phyloP scores from a whole-genome alignment of 495 filamentous ascomycete species.

The Aspergillus baeticus region DNA sequence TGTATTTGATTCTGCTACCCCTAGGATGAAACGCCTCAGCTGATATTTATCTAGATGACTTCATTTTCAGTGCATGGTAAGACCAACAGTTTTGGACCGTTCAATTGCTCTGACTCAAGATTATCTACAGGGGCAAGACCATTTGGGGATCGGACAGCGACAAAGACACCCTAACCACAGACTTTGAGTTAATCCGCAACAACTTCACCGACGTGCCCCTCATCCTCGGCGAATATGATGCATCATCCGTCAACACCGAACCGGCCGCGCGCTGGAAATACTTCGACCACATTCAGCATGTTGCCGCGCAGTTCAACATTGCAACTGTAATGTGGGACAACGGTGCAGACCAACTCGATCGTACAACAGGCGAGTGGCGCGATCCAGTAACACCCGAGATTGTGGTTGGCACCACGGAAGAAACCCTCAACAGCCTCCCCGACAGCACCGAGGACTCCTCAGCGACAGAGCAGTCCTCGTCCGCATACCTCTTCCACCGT shows the following conservation, averaged over 20 bases:
- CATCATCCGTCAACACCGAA: slow-evolving; percentile 48
- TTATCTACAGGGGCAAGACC: slow-evolving; percentile 49
- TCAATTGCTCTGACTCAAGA: not conserved
- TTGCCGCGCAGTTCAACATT: slow-evolving; percentile 44
- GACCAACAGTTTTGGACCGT: not conserved
- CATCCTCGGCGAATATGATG: slow-evolving; percentile 59
- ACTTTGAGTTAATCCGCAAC: slow-evolving; percentile 48
- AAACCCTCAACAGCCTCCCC: slow-evolving; percentile 49
- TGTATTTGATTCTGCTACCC: slow-evolving; percentile 32
- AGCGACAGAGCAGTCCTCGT: slow-evolving; percentile 44
- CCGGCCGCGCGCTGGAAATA: slow-evolving; percentile 58
- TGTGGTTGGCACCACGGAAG: slow-evolving; percentile 40
- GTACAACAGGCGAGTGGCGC: slow-evolving; percentile 44
- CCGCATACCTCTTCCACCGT: slow-evolving; percentile 56
- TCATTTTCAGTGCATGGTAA: slow-evolving; percentile 49
- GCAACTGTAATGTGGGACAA: slow-evolving; percentile 59
- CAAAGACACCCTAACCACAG: slow-evolving; percentile 47
- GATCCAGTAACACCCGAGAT: slow-evolving; percentile 50
- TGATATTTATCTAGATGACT: slow-evolving; percentile 36
- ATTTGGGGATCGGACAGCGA: slow-evolving; percentile 58
- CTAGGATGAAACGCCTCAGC: slow-evolving; percentile 6
- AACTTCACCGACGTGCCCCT: slow-evolving; percentile 57
- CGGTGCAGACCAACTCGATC: slow-evolving; percentile 41
- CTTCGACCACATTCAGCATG: slow-evolving; percentile 51
- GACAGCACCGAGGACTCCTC: slow-evolving; percentile 50